Conservation (phyloP, 2,329 filamentous ascomycete genomes). For the Aspergillus tamarii region DNA sequence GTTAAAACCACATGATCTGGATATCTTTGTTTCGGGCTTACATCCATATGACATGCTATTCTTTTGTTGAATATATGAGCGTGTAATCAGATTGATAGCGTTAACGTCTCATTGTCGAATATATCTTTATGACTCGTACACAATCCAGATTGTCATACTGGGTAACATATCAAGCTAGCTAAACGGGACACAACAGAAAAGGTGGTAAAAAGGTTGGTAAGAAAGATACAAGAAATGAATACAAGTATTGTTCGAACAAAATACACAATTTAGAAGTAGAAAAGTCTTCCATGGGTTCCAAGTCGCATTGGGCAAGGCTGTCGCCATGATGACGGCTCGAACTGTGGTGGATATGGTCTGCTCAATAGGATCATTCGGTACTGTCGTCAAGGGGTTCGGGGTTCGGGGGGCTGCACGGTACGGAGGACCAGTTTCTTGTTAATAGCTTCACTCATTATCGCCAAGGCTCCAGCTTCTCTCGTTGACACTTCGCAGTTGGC, state of each 20-base stretch:
- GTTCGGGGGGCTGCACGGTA: background rate
- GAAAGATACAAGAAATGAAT: constrained; percentile 5
- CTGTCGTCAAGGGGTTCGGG: background rate
- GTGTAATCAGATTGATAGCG: background rate
- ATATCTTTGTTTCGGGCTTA: background rate
- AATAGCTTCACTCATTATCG: constrained; percentile 34
- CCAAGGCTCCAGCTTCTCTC: constrained; percentile 48
- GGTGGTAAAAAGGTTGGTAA: background rate
- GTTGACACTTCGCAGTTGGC: constrained; percentile 31
- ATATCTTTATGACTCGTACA: background rate
- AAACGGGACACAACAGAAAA: background rate
- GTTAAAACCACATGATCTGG: background rate
- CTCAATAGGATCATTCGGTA: background rate
- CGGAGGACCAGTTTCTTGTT: background rate
- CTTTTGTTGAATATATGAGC: background rate
- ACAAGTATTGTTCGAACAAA: background rate
- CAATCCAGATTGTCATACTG: background rate
- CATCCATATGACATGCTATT: background rate
- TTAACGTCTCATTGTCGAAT: background rate
- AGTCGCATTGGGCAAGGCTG: constrained; percentile 2
- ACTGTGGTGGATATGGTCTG: background rate
- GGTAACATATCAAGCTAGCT: background rate
- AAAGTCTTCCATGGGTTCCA: background rate
- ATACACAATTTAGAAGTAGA: constrained; percentile 1
- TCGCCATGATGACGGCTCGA: background rate